These are phyloP conservation scores for Suhomyces wounanorum DNA, from an alignment of 1,139 yeast genomes.

Conservation along the genomic window DNA sequence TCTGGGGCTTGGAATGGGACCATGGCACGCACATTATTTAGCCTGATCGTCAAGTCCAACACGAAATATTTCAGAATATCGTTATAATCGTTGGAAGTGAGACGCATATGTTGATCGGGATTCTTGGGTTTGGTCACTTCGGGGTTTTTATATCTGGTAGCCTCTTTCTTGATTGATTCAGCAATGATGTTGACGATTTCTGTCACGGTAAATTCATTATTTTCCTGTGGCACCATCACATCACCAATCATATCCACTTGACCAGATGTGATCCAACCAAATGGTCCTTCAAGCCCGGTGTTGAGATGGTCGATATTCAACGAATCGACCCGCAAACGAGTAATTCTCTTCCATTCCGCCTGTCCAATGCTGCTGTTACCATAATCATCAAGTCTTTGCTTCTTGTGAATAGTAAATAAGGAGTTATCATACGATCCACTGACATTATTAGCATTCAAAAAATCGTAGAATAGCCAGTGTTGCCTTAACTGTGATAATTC, in stretches of 20 bases:
- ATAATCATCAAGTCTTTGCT: conserved; percentile 57
- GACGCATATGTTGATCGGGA: conserved; percentile 32
- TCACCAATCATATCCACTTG: conserved; percentile 93
- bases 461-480: conserved; percentile 90
- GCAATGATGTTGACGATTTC: conserved; percentile 46
- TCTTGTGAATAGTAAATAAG: conserved; percentile 84
- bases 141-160: conserved; percentile 41
- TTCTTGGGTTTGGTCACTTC: conserved; percentile 26
- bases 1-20: conserved; percentile 87
- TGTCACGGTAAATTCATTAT: conserved; percentile 42
- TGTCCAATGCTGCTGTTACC: conserved; percentile 14
- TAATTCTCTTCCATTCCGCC: conserved; percentile 60
- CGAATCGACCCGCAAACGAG: conserved; percentile 81
- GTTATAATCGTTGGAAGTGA: conserved; percentile 29
- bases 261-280: conserved; percentile 95
- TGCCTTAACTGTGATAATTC: conserved; percentile 78
- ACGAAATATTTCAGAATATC: conserved; percentile 61
- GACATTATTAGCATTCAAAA: conserved; percentile 79
- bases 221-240: conserved; percentile 73
- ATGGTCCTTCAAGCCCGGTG: conserved; percentile 88
- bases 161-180: conserved; percentile 42
- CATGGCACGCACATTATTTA: conserved; percentile 83
- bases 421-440: conserved; percentile 94
- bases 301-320: conserved; percentile 86
- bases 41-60: conserved; percentile 72